These are phyloP conservation scores for Cymbidium sinense DNA, from an alignment of 106 monocot genomes.

Conservation along the genomic window DNA sequence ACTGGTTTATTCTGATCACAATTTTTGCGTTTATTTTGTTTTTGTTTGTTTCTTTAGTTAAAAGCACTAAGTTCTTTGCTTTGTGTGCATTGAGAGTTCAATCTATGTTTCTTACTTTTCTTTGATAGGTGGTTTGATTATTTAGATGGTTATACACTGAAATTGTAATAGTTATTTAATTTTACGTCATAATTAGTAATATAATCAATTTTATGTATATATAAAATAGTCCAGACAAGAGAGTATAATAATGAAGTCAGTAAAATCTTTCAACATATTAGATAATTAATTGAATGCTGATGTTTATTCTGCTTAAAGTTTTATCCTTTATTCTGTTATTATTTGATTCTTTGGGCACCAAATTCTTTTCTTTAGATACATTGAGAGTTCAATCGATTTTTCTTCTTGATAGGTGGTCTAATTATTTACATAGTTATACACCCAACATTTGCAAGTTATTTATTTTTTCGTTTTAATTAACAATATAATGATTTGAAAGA, in stretches of 20 bases:
- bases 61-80: not conserved
- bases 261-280: too few relatives aligned
- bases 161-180: not conserved
- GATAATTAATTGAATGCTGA: too few relatives aligned
- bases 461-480: not conserved
- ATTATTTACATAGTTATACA: not conserved
- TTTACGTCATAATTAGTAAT: not conserved
- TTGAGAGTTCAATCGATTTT: too few relatives aligned
- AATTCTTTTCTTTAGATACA: too few relatives aligned
- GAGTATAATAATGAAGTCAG: too few relatives aligned
- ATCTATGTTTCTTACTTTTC: not conserved
- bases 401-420: too few relatives aligned
- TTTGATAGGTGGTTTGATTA: not conserved
- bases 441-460: not conserved
- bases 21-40: not conserved
- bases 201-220: too few relatives aligned
- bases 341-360: too few relatives aligned
- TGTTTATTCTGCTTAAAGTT: too few relatives aligned
- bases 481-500: not conserved
- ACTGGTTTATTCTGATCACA: not conserved
- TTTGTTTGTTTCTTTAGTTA: not conserved
- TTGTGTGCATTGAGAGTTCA: not conserved
- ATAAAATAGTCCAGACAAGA: too few relatives aligned
- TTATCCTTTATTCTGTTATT: too few relatives aligned
- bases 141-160: not conserved